Base-by-base conservation (phyloP, 2,329 filamentous ascomycete species). In the Arthrobotrys sphaeroides region DNA sequence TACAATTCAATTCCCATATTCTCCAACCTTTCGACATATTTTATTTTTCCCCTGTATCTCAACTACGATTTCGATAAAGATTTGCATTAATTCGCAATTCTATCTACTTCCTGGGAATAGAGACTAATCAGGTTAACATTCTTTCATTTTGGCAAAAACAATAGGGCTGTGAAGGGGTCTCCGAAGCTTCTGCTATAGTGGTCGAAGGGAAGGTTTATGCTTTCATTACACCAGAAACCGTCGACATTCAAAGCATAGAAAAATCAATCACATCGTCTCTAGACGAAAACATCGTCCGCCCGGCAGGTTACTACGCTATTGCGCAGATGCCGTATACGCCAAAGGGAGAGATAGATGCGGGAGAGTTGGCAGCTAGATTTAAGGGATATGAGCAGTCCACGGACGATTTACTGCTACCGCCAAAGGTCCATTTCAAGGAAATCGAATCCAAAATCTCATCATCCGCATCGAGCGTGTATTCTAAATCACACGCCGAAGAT, bases 151-250 rank as follows among this genome's bases (percentile, higher is more conserved):
- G 31, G 33, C 24, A 12, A 33, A n/a, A 51, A 61, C 36, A 40
- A 60, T 61, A 76, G 73, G 43, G 33, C 26, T 76, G 65, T 53
- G 73, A 76, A 24, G 73, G 73, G 31, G 65, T 76, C 31, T 47
- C 24, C 20, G 51, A 76, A 51, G 65, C 65, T 45, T 51, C 51
- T 28, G 59, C 31, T 24, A 40, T 76, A 2, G 59, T 62, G 43
- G 57, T 70, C 42, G 40, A 65, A 59, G 73, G 59, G 45, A 70
- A 59, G 24, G 69, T 74, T 74, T 61, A 76, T 61, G 57, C 49
- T n/a, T 76, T 76, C 53, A 62, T 76, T 22, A 51, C 65, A 65
- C 73, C 73, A 26, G 73, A 69, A 24, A 76, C 73, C 28, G 49
- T 69, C 66, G 73, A 76, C 59, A 61, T 61, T 47, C 47, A 70